Evolutionary conservation across 164 flowering plant species (phyloP).

Genomic region (Santalum album): DNA sequence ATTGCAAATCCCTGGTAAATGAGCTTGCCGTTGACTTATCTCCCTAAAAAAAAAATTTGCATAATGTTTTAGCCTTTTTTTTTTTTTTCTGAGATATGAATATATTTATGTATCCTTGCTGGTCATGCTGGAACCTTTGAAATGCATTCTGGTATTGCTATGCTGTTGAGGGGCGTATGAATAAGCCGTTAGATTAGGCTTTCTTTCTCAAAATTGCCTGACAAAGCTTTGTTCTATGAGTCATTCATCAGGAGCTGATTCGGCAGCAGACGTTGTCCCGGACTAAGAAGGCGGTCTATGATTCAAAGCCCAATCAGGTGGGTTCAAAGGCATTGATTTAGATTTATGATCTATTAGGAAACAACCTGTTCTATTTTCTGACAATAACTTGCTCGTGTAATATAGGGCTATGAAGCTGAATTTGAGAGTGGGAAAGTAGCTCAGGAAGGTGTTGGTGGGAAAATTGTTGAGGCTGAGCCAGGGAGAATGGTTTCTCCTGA

Average conservation of each 20-base stretch:
- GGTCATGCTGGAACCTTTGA: background rate
- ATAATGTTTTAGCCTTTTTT: no score
- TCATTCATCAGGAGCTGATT: constrained; percentile 17
- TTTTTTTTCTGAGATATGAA: no score
- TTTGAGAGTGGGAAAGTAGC: constrained; percentile 9
- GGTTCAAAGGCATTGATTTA: background rate
- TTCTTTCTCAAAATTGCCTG: background rate
- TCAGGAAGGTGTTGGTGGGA: constrained; percentile 14
- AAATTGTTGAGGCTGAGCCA: constrained; percentile 10
- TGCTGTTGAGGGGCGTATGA: no score
- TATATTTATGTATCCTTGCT: background rate
- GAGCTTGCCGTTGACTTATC: constrained; percentile 5
- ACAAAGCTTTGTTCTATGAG: background rate
- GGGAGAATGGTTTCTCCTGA: constrained; percentile 10
- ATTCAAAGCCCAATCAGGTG: constrained; percentile 22
- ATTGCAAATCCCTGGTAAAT: constrained; percentile 48
- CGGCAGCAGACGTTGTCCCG: constrained; percentile 21
- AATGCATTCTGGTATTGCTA: no score
- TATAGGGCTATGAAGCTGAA: constrained; percentile 20
- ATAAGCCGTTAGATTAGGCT: no score
- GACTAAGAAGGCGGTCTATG: constrained; percentile 14
- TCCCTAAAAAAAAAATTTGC: background rate
- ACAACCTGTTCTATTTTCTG: background rate
- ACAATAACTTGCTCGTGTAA: background rate
- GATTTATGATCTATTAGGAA: background rate